Conservation (phyloP, 345 rosid species). For the Salix arbutifolia region DNA sequence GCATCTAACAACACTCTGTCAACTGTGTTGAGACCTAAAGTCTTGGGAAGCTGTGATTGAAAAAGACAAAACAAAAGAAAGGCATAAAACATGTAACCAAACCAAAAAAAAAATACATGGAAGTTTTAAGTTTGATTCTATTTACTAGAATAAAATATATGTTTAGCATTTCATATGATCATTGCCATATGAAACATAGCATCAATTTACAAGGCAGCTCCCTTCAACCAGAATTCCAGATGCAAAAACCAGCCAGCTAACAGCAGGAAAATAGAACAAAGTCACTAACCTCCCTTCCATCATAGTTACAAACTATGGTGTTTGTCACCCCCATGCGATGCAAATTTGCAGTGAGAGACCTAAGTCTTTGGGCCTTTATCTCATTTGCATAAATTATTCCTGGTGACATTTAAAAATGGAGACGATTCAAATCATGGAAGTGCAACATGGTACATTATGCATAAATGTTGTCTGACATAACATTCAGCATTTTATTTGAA, state of each 20-base stretch:
- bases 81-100: background rate
- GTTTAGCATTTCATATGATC: no score
- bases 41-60: slow-evolving; percentile 62
- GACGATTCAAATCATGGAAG: background rate
- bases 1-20: slow-evolving; percentile 94
- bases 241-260: background rate
- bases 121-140: no score
- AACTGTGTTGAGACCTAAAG: slow-evolving; percentile 65
- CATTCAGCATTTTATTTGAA: no score
- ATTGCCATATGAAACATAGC: no score
- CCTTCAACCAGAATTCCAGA: no score
- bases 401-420: slow-evolving; percentile 29
- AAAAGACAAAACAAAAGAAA: background rate
- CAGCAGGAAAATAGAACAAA: background rate
- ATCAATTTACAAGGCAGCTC: no score
- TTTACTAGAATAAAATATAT: no score
- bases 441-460: background rate
- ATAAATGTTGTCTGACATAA: no score
- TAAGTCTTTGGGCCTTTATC: slow-evolving; percentile 73
- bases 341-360: slow-evolving; percentile 87
- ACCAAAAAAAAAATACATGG: no score
- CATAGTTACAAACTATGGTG: slow-evolving; percentile 87
- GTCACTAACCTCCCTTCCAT: slow-evolving; percentile 83
- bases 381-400: slow-evolving; percentile 91
- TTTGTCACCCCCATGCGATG: slow-evolving; percentile 95